Conservation (phyloP, 805 yeast species). For the Myxozyma mucilagina region DNA sequence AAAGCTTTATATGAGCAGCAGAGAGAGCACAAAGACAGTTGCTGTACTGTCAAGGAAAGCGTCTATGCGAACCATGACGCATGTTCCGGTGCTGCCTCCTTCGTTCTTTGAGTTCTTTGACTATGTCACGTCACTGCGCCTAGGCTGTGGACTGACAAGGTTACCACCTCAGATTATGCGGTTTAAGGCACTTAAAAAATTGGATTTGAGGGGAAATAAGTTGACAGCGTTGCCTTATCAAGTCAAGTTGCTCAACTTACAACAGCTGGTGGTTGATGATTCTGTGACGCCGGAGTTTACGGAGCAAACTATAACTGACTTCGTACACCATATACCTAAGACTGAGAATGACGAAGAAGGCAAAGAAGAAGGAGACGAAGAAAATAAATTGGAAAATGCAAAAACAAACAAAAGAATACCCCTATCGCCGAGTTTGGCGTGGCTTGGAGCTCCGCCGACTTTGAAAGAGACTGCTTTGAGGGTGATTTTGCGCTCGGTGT, state of each 20-base stretch:
- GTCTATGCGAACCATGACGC: slow-evolving; percentile 9
- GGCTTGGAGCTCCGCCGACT: slow-evolving; percentile 22
- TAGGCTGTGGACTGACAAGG: slow-evolving; percentile 24
- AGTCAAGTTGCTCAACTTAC: slow-evolving; percentile 17
- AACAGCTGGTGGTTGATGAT: slow-evolving; percentile 18
- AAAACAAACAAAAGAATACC: not conserved
- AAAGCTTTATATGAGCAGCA: slow-evolving; percentile 16
- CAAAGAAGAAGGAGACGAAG: not conserved
- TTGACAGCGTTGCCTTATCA: slow-evolving; percentile 22
- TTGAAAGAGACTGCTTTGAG: slow-evolving; percentile 18
- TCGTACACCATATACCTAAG: not conserved
- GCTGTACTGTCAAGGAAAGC: slow-evolving; percentile 21
- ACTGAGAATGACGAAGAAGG: not conserved
- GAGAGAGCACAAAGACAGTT: slow-evolving; percentile 5
- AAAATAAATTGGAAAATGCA: not conserved
- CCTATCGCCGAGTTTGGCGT: not conserved
- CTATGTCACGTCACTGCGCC: slow-evolving; percentile 16
- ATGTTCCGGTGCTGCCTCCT: slow-evolving; percentile 24
- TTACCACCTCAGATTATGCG: slow-evolving; percentile 28
- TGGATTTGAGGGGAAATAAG: slow-evolving; percentile 22
- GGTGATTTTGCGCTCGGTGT: slow-evolving; percentile 6
- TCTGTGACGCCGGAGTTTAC: slow-evolving; percentile 20
- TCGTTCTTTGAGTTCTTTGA: slow-evolving; percentile 24
- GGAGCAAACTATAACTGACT: slow-evolving; percentile 26
- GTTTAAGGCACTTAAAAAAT: slow-evolving; percentile 8